Evolutionary conservation across 768 basidiomycete species (phyloP).

Genomic region (Clitopilus hobsonii): DNA sequence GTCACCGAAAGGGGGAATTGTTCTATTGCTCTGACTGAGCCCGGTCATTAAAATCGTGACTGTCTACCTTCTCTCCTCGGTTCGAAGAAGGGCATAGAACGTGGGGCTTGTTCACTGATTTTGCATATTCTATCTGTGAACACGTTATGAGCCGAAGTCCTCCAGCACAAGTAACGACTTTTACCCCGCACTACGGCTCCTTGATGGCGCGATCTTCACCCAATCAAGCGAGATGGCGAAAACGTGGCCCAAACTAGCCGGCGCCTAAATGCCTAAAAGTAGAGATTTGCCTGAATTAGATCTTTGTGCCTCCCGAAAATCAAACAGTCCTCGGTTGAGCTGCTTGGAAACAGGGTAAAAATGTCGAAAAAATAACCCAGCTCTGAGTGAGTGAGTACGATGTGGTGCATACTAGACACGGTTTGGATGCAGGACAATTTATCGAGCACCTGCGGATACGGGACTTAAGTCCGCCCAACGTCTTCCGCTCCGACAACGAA

Average conservation of each 20-base stretch:
- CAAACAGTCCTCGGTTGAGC: not conserved
- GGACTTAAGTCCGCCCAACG: not conserved
- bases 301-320: not conserved
- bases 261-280: slow-evolving; percentile 1
- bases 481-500: not conserved
- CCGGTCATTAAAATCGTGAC: too few species aligned
- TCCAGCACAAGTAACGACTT: not conserved
- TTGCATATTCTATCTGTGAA: too few species aligned
- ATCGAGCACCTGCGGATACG: not conserved
- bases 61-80: too few species aligned
- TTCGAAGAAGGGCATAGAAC: too few species aligned
- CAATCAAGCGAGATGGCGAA: not conserved
- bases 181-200: not conserved
- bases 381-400: too few species aligned
- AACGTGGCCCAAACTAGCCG: not conserved
- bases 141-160: too few species aligned
- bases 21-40: too few species aligned
- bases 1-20: too few species aligned
- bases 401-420: too few species aligned
- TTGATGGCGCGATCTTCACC: not conserved
- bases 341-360: not conserved
- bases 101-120: too few species aligned
- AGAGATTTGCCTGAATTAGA: not conserved
- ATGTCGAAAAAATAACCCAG: not conserved
- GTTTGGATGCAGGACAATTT: too few species aligned